Base-by-base conservation (phyloP, 306 rosid genomes). In the Spatholobus suberectus region DNA sequence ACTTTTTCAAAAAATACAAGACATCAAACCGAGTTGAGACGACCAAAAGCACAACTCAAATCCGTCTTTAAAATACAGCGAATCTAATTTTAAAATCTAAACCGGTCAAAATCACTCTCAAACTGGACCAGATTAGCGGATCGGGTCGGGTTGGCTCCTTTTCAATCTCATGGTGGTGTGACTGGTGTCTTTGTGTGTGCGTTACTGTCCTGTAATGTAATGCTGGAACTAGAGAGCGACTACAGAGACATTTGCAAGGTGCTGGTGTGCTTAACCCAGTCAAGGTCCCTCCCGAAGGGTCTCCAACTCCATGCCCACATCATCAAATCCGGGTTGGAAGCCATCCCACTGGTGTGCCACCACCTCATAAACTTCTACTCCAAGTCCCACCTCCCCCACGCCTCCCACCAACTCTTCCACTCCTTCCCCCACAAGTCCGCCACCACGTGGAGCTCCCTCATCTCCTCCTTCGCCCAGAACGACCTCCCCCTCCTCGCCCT, bases 401-500 rank as follows among this genome's bases (percentile, higher is more conserved):
- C 77, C 20, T 87, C 94, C n/a, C 68, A 44, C 78, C 83, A 77
- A 78, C 81, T 90, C 59, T 93, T 92, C 66, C 59, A 89, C 6
- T 89, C 89, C 15, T 66, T 90, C 10, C 87, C 93, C 0, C 77
- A 38, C 0, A 85, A 74, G 34, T 85, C 96, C 0, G 61, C 92
- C 55, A 90, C 98, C 32, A 95, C 97, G 27, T 92, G 96, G 98
- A 93, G 98, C 79, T 93, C 99, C 1, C 76, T 90, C 14, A 89
- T 92, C 72, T 91, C 99, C 24, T 88, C 94, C 3, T 89, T 91
- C 52, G 89, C 98, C 38, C 94, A 93, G 74, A 93, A 92, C 79
- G 97, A 95, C 69, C 93, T 85, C 29, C 99, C 96, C 0, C 5
- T 51, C 6, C 87, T 81, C 23, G 94, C 96, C 58, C 90, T 93